Percentiles rank a stretch among this genome's conserved stretches.
Evolutionary conservation across 1,139 yeast genomes (phyloP).

Genomic region (Scheffersomyces titani): DNA sequence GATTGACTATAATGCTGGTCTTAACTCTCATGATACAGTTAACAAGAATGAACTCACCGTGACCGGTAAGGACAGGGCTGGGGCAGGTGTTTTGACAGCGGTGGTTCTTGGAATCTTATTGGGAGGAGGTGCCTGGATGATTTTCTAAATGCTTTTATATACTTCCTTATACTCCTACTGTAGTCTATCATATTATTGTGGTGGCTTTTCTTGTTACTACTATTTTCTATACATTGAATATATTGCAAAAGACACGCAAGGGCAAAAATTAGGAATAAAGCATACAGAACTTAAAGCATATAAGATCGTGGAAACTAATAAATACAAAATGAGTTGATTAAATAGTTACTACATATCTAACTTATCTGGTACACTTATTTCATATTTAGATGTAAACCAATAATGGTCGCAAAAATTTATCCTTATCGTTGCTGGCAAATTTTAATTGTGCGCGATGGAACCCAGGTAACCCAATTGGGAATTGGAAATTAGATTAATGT

Average conservation of each 20-base stretch:
- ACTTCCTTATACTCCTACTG: neutral
- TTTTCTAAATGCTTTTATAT: conserved; percentile 22
- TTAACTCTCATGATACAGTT: conserved; percentile 18
- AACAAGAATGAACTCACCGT: conserved; percentile 34
- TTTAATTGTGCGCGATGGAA: neutral
- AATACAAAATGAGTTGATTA: neutral
- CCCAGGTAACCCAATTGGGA: neutral
- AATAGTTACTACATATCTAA: no score
- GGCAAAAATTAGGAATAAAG: neutral
- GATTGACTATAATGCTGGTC: conserved; percentile 51
- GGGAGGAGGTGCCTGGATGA: conserved; percentile 50
- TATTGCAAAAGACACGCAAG: neutral
- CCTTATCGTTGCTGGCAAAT: neutral
- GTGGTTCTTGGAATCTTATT: conserved; percentile 36
- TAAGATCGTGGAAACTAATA: neutral
- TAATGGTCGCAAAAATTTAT: neutral
- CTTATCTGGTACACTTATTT: neutral
- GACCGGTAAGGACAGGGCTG: conserved; percentile 44
- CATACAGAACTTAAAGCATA: neutral
- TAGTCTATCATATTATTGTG: no score
- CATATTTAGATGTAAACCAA: neutral
- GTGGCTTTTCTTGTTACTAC: neutral
- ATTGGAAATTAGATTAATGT: neutral
- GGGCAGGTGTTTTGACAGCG: conserved; percentile 51
- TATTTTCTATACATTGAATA: neutral